phyloP scores from a whole-genome alignment of 169 alveolate species.

The Perkinsus marinus region DNA sequence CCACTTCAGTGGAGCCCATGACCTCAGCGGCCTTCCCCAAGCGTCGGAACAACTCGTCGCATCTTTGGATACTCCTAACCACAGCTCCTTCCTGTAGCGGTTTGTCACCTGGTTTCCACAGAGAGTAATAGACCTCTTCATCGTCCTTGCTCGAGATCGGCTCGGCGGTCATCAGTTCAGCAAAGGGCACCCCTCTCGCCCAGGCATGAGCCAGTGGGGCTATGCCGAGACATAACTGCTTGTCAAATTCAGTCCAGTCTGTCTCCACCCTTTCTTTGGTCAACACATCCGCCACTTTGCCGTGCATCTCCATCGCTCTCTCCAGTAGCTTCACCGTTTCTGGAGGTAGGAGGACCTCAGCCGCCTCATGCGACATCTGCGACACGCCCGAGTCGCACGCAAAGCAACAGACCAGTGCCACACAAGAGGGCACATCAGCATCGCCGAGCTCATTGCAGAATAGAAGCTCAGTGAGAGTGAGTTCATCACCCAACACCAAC shows the following conservation, averaged over 20 bases:
- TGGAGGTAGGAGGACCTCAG: not conserved
- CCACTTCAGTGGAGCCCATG: slow-evolving; percentile 64
- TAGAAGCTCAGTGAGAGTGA: slow-evolving; percentile 56
- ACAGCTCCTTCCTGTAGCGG: slow-evolving; percentile 74
- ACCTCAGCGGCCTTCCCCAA: slow-evolving; percentile 58
- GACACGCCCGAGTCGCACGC: not conserved
- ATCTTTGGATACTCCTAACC: slow-evolving; percentile 66
- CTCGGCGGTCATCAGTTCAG: not conserved
- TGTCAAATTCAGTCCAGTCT: not conserved
- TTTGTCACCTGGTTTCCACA: not conserved
- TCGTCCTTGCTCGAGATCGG: not conserved
- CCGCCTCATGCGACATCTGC: not conserved
- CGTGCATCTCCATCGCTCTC: not conserved
- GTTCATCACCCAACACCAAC: slow-evolving; percentile 60
- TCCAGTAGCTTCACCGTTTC: not conserved
- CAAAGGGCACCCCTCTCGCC: not conserved
- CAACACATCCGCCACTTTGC: not conserved
- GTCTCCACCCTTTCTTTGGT: not conserved
- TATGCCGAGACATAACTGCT: not conserved
- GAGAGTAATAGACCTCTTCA: not conserved
- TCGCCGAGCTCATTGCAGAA: slow-evolving; percentile 29
- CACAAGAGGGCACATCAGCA: not conserved
- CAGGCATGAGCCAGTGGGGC: not conserved
- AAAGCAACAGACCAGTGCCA: not conserved
- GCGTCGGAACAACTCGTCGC: slow-evolving; percentile 61